A percentile compares a stretch with the other conserved stretches of the same genome.
phyloP scores from a whole-genome alignment of 306 rosid genomes.

The Pterocarpus macrocarpus region DNA sequence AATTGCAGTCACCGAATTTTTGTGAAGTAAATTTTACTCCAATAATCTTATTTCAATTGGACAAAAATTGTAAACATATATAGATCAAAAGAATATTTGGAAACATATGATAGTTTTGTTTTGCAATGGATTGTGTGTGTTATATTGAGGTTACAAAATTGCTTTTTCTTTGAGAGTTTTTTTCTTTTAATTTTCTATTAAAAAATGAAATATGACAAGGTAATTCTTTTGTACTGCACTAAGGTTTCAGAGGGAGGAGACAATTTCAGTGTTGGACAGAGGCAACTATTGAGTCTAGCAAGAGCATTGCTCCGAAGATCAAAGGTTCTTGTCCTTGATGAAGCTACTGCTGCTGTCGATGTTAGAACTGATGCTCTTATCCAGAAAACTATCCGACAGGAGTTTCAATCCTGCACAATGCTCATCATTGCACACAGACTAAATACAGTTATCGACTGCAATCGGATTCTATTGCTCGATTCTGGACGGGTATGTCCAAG shows the following conservation, averaged over 20 bases:
- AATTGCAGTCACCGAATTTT: background rate
- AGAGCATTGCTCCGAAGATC: constrained; percentile 89
- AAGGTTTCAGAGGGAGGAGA: constrained; percentile 94
- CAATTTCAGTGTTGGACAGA: constrained; percentile 93
- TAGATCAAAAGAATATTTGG: background rate
- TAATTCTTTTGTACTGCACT: constrained; percentile 37
- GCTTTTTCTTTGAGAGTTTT: background rate
- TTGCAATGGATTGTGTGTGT: background rate
- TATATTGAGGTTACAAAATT: background rate
- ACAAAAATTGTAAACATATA: background rate
- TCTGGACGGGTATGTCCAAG: constrained; percentile 70
- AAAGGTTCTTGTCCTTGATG: constrained; percentile 91
- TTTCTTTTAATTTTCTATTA: background rate
- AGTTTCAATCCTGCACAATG: constrained; percentile 88
- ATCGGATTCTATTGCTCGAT: constrained; percentile 77
- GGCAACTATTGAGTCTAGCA: constrained; percentile 86
- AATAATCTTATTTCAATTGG: background rate
- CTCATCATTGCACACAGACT: constrained; percentile 88
- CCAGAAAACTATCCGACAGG: constrained; percentile 88
- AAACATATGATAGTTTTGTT: background rate
- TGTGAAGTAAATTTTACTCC: background rate
- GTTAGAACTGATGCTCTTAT: constrained; percentile 89
- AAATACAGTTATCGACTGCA: constrained; percentile 84
- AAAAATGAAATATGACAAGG: constrained; percentile 9
- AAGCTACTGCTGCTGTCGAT: constrained; percentile 96